Evolutionary conservation across 2,329 filamentous ascomycete species (phyloP), one percentile per base, ranked within the genome.

Genomic region (Trichoderma simmonsii): DNA sequence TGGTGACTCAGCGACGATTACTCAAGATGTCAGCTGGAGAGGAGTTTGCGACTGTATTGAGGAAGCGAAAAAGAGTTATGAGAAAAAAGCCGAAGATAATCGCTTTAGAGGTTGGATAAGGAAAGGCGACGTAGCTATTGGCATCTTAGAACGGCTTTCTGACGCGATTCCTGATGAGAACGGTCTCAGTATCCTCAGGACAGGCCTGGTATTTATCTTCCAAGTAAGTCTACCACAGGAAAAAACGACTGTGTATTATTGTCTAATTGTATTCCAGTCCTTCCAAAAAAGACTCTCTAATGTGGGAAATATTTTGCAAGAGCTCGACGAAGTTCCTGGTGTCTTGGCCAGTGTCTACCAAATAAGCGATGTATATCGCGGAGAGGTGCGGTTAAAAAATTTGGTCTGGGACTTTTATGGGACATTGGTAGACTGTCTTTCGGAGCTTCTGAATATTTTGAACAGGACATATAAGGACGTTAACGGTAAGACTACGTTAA

Each of bases 401-500:
- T 26, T 70, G 14, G 30, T 70, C 6, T 70, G 67, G 67, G 67
- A 70, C 4, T 70, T 70, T n/a, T 70, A 70, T 54, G 67, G 67
- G 15, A 70, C 39, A 1, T 34, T 70, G 6, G 39, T 70, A 34
- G 67, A 70, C 57, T 62, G 57, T 15, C 67, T 70, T 34, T 62
- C 30, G 26, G 67, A 70, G 3, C 57, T 70, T 0, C 12, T 70
- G 30, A 21, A 1, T 6, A 62, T 70, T 34, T 62, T 70, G 28
- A 70, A 70, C 24, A 43, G 67, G 14, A 54, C 39, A 0, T 54
- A 70, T 24, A 70, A 62, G 14, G 56, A 62, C 4, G 18, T 24
- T 8, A 61, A 61, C 9, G 67, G 67, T 70, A 54, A 70, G 67
- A 9, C 4, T 1, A 30, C 15, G 4, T 15, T 36, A 2, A 30